Evolutionary conservation across 306 rosid species (phyloP).

Genomic region (Prunus kanzakura): DNA sequence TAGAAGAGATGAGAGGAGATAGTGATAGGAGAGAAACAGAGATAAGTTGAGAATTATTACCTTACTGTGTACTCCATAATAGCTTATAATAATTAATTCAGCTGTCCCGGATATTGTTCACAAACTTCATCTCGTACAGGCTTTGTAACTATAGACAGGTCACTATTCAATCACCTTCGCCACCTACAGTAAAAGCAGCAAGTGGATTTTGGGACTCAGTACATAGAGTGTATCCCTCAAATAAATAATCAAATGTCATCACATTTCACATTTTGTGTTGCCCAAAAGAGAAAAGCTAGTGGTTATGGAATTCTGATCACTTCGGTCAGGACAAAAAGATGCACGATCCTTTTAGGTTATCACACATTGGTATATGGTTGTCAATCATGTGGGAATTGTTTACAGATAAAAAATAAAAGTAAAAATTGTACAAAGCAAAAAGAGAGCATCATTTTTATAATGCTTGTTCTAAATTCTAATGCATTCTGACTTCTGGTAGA

Average conservation of each 20-base stretch:
- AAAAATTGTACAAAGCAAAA: no score
- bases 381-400: neutral
- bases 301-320: neutral
- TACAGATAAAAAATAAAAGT: neutral
- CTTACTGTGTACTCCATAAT: constrained; percentile 54
- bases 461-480: neutral
- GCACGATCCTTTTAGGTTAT: neutral
- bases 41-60: constrained; percentile 33
- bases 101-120: constrained; percentile 20
- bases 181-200: constrained; percentile 1
- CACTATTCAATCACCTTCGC: constrained; percentile 23
- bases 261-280: neutral
- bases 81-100: constrained; percentile 17
- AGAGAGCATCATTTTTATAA: no score
- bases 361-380: neutral
- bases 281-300: neutral
- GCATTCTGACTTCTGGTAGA: neutral
- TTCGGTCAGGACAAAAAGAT: neutral
- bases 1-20: neutral
- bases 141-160: constrained; percentile 18
- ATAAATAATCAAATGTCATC: neutral
- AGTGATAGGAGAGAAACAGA: constrained; percentile 7
- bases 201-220: constrained; percentile 9
- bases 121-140: constrained; percentile 9
- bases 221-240: constrained; percentile 21